Conservation (phyloP, 371 early-diverging fungal species). For the Parasitella parasitica region DNA sequence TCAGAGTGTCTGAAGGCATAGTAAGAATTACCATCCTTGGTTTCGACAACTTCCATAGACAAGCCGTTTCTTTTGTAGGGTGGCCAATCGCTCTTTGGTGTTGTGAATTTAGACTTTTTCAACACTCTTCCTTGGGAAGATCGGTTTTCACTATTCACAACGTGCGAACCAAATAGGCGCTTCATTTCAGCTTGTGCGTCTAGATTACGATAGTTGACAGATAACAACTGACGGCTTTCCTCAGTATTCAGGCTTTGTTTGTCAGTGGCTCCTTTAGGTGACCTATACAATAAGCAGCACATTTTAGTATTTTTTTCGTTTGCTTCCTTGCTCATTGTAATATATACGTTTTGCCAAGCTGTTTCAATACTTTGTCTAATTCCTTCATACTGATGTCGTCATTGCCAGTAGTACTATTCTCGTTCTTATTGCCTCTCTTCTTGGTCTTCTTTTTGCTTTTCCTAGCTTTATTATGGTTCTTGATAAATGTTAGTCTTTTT, state of each 20-base stretch:
- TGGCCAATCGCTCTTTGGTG: constrained; percentile 80
- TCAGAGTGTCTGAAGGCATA: constrained; percentile 72
- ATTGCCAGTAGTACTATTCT: constrained; percentile 27
- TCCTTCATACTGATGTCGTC: constrained; percentile 62
- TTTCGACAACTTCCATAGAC: constrained; percentile 68
- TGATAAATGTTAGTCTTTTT: background rate
- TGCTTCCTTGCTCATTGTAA: too few species aligned
- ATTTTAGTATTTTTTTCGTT: background rate
- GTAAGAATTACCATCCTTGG: constrained; percentile 47
- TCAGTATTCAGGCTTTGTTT: constrained; percentile 10
- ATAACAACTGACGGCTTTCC: constrained; percentile 49
- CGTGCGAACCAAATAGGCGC: constrained; percentile 84
- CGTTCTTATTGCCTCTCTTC: constrained; percentile 56
- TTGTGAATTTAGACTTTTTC: constrained; percentile 66
- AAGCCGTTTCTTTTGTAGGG: constrained; percentile 68
- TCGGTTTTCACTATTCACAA: constrained; percentile 62
- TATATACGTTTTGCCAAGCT: constrained; percentile 58
- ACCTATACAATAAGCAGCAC: background rate
- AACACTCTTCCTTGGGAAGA: constrained; percentile 40
- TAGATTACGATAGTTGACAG: constrained; percentile 64
- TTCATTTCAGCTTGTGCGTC: constrained; percentile 90
- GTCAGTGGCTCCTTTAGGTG: background rate
- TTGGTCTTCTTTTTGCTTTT: constrained; percentile 33
- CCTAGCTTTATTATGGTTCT: constrained; percentile 3
- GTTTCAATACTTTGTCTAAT: constrained; percentile 59